Conservation (phyloP, 768 basidiomycete species). For the Thelephora aurantiotincta region DNA sequence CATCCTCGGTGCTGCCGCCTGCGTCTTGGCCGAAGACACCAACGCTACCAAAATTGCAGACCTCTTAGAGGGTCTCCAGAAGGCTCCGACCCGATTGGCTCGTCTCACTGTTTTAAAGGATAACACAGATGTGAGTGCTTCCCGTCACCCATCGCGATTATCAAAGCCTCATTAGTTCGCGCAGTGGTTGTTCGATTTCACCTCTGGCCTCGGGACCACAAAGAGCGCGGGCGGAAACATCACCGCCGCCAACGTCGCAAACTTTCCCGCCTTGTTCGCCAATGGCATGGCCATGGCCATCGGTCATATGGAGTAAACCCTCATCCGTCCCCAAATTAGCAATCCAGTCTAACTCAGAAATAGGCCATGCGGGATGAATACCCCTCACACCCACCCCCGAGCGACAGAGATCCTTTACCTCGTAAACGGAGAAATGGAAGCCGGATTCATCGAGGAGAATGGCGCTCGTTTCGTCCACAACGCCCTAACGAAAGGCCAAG, state of each 20-base stretch:
- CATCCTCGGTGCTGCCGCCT: no score
- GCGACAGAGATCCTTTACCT: constrained; percentile 20
- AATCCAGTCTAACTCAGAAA: background rate
- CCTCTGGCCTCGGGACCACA: constrained; percentile 8
- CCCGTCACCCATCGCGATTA: no score
- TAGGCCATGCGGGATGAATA: constrained; percentile 20
- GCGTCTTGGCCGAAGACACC: no score
- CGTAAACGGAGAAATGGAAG: constrained; percentile 13
- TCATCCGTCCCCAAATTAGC: background rate
- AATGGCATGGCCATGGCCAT: constrained; percentile 14
- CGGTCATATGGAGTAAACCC: constrained; percentile 9
- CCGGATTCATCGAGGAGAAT: constrained; percentile 17
- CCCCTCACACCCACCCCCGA: constrained; percentile 21
- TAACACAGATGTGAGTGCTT: constrained; percentile 9
- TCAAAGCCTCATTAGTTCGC: no score
- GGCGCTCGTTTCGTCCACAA: constrained; percentile 16
- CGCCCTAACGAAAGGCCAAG: constrained; percentile 12
- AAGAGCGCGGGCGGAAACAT: constrained; percentile 14
- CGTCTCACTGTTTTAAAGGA: constrained; percentile 11
- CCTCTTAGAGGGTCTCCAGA: constrained; percentile 3
- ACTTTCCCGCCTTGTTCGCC: constrained; percentile 16
- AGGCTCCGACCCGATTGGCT: constrained; percentile 10
- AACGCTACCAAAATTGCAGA: no score
- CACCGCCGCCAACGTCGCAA: constrained; percentile 12
- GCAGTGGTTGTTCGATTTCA: constrained; percentile 17